A percentile compares a stretch with the other conserved stretches of the same genome.
Evolutionary conservation across 352 stramenopile genomes (phyloP).

Genomic region (Pythium monospermum): DNA sequence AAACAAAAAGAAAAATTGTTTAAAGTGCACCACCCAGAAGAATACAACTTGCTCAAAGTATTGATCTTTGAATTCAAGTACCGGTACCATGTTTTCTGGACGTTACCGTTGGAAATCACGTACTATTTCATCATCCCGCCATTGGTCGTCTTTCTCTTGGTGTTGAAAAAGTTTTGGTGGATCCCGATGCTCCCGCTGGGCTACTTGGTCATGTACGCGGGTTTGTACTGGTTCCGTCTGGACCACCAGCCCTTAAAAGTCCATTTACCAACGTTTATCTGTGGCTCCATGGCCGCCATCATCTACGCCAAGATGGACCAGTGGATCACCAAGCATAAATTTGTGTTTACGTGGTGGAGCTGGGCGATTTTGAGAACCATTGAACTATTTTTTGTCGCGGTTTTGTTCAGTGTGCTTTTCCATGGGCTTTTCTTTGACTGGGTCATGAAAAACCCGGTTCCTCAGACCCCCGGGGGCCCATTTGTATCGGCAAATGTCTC

Average conservation of each 20-base stretch:
- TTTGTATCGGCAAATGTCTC: slow-evolving; percentile 32
- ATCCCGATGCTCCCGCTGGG: slow-evolving; percentile 25
- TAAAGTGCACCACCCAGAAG: slow-evolving; percentile 13
- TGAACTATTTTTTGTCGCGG: slow-evolving; percentile 19
- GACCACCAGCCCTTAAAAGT: slow-evolving; percentile 14
- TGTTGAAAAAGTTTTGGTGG: slow-evolving; percentile 30
- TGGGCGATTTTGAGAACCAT: slow-evolving; percentile 17
- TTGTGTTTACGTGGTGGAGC: slow-evolving; percentile 24
- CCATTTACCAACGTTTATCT: slow-evolving; percentile 37
- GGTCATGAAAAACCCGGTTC: slow-evolving; percentile 20
- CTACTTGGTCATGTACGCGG: slow-evolving; percentile 27
- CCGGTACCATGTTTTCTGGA: slow-evolving; percentile 47
- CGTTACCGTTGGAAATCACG: slow-evolving; percentile 37
- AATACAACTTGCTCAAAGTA: slow-evolving; percentile 31
- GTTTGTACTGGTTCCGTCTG: slow-evolving; percentile 17
- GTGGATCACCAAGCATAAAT: slow-evolving; percentile 23
- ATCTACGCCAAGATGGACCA: slow-evolving; percentile 28
- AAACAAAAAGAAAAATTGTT: slow-evolving; percentile 23
- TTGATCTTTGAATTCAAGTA: slow-evolving; percentile 30
- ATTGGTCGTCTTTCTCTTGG: slow-evolving; percentile 19
- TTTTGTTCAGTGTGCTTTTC: slow-evolving; percentile 32
- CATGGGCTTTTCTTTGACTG: slow-evolving; percentile 35
- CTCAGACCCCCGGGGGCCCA: slow-evolving; percentile 22
- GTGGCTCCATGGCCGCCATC: slow-evolving; percentile 34
- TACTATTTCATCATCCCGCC: slow-evolving; percentile 41